Evolutionary conservation across 2,329 filamentous ascomycete species (phyloP), one percentile per base, ranked within the genome.

Genomic region (Phialophora expanda): DNA sequence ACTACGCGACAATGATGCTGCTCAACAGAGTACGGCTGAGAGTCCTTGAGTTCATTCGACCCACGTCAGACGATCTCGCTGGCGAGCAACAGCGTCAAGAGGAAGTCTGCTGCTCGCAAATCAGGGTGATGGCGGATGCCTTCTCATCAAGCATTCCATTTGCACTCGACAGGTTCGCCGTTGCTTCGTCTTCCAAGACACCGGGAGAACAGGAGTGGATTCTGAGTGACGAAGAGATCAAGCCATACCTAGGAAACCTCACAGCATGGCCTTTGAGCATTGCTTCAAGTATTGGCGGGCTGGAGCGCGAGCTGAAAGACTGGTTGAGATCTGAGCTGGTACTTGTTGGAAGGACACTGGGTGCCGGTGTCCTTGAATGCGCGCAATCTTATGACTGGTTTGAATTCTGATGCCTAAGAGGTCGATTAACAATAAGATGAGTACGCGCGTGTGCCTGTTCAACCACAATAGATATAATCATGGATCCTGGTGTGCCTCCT

Each of bases 1-100:
- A 75, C 63, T 75, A 69, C 51, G 56, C 73, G n/a, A 70, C 64
- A 6, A 66, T 66, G 55, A 70, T 75, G 64, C 70, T 75, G 8
- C 58, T 74, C 53, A 71, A 69, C 56, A 71, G 68, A 54, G 69
- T 70, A 38, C 68, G 68, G 8, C 22, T 75, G 41, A 67, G 55
- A 9, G 66, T 71, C 46, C 69, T 74, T 9, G 44, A 69, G 73
- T 30, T 66, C 11, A 30, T 48, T 14, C 44, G 26, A n/a, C 51
- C 76, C 14, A 57, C 74, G 46, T 72, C 70, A 12, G 24, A 54
- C 28, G 48, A 46, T 3, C 17, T 30, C n/a, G 22, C 9, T 22
- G 17, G 12, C 12, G 3, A 74, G 72, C 55, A 55, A 9, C 26
- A 51, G 26, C 7, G 32, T 11, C 20, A 56, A 44, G 28, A 34